Percentiles rank a stretch among this genome's conserved stretches.
Conservation (phyloP, 208 protist species). For the Trypanosoma cruzi region DNA sequence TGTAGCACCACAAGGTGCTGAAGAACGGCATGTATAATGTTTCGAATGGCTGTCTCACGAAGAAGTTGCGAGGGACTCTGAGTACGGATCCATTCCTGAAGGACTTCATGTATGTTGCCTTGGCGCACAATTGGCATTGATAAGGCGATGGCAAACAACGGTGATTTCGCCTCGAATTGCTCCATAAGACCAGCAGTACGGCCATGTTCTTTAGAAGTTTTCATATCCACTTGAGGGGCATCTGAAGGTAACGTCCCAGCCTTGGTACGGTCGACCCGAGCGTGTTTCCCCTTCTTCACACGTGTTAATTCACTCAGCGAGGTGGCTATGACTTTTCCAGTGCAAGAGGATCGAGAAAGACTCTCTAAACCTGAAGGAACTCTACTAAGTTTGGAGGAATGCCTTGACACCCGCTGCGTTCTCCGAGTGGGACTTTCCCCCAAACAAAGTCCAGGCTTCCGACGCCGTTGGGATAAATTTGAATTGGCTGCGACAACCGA, state of each 20-base stretch:
- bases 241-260: neutral
- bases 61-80: slow-evolving; percentile 37
- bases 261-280: neutral
- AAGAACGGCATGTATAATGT: slow-evolving; percentile 61
- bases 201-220: neutral
- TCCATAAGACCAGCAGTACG: neutral
- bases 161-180: neutral
- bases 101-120: slow-evolving; percentile 57
- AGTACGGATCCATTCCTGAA: slow-evolving; percentile 37
- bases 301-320: neutral
- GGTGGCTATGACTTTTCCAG: neutral
- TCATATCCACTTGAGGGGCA: neutral
- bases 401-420: neutral
- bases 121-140: slow-evolving; percentile 50
- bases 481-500: no score
- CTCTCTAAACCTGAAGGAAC: neutral
- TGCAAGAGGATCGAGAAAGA: neutral
- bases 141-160: slow-evolving; percentile 31
- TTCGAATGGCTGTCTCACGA: slow-evolving; percentile 66
- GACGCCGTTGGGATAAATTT: neutral
- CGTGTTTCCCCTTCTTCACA: neutral
- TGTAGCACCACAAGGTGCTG: slow-evolving; percentile 57
- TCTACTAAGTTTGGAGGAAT: neutral
- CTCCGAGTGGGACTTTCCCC: neutral
- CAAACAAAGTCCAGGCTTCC: neutral